Conservation (phyloP, 192 early-diverging fungal genomes). For the Mycoemilia scoparia region DNA sequence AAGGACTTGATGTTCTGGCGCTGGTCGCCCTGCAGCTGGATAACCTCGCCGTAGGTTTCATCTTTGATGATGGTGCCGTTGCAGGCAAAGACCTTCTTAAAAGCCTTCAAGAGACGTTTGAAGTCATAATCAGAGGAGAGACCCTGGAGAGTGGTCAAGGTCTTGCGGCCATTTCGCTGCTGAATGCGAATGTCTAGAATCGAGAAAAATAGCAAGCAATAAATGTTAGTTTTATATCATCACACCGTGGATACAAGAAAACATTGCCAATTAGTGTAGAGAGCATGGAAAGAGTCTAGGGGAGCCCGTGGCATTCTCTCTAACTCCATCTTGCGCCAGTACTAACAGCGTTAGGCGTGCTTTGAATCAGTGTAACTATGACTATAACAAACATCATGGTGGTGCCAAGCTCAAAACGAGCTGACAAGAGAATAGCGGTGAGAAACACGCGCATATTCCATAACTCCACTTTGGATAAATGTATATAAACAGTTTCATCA, state of each 20-base stretch:
- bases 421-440: too few species aligned
- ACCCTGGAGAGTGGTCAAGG: slow-evolving; percentile 87
- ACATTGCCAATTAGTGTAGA: too few species aligned
- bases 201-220: not conserved
- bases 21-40: slow-evolving; percentile 94
- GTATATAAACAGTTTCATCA: too few species aligned
- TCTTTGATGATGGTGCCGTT: slow-evolving; percentile 88
- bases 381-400: slow-evolving; percentile 22
- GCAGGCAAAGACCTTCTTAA: slow-evolving; percentile 93
- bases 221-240: not conserved
- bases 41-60: slow-evolving; percentile 76
- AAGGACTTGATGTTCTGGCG: slow-evolving; percentile 66
- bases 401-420: too few species aligned
- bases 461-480: too few species aligned
- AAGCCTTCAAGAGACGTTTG: slow-evolving; percentile 83
- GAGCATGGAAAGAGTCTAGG: too few species aligned
- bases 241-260: slow-evolving; percentile 1
- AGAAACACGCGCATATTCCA: too few species aligned
- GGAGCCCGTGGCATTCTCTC: too few species aligned
- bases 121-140: slow-evolving; percentile 68
- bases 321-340: too few species aligned
- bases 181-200: slow-evolving; percentile 88
- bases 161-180: slow-evolving; percentile 93
- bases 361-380: slow-evolving; percentile 46
- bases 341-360: too few species aligned